Conservation (phyloP, 345 rosid genomes). For the Corchorus olitorius region DNA sequence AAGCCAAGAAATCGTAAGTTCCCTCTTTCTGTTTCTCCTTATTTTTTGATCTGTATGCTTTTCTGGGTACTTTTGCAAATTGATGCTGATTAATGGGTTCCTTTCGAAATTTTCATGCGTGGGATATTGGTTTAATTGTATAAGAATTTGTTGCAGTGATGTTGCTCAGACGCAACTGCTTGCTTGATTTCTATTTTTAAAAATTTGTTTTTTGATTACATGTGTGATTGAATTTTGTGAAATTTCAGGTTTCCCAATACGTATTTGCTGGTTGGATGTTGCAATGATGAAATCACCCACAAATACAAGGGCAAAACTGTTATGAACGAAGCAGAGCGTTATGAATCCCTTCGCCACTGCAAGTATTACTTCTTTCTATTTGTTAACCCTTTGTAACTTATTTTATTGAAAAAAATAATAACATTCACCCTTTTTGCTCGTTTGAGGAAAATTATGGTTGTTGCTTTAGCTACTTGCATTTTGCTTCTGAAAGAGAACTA, state of each 20-base stretch:
- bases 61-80: too few species aligned
- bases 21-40: slow-evolving; percentile 1
- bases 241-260: slow-evolving; percentile 73
- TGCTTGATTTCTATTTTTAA: background rate
- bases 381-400: background rate
- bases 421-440: background rate
- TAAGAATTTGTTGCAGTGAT: background rate
- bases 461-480: background rate
- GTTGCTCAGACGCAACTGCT: background rate
- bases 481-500: background rate
- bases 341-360: slow-evolving; percentile 97
- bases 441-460: background rate
- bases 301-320: slow-evolving; percentile 90
- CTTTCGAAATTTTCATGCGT: background rate
- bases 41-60: background rate
- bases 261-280: slow-evolving; percentile 84
- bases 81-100: too few species aligned
- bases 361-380: slow-evolving; percentile 48
- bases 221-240: background rate
- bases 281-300: slow-evolving; percentile 86
- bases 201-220: background rate
- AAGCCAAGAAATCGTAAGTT: slow-evolving; percentile 81
- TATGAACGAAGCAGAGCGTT: slow-evolving; percentile 79
- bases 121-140: background rate
- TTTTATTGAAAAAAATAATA: too few species aligned